Base-by-base conservation (phyloP, 2,329 filamentous ascomycete species). In the Keithomyces neogunnii region DNA sequence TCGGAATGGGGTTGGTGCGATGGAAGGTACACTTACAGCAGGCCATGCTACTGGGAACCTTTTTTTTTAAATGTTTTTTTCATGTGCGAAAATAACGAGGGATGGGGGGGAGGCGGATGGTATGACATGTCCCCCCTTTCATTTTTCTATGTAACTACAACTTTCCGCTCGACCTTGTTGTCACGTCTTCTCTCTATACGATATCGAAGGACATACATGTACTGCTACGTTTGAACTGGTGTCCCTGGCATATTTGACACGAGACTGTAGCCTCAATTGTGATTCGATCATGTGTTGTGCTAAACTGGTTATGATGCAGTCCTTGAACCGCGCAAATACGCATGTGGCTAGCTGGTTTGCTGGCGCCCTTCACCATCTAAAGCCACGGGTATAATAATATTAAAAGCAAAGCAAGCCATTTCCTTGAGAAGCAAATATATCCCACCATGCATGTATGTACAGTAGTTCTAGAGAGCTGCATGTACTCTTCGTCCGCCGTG, bases 101-200 rank as follows among this genome's bases (percentile, higher is more conserved):
- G 13, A 4, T 8, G 36, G 36, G 43, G 43, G 38, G 32, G 40
- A 45, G 35, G 38, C 51, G 36, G 50, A 38, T 45, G 49, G 43
- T 51, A 48, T 48, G 45, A 54, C 50, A 51, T 43, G 32, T 30
- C 48, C n/a, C 40, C 40, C 13, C 40, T 35, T 19, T 19, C 19
- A 19, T 19, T 36, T 35, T 45, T 29, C 45, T 36, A 32, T 38
- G 48, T 32, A 32, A 32, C 43, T 45, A 49, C 48, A 36, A 36
- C 39, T 11, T 45, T 49, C 6, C 33, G 10, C 33, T 42, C 13
- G 48, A 43, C 53, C 55, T 53, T 49, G 45, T 48, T 44, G 44
- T 32, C 48, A 53, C 31, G 45, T 53, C 48, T 51, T 50, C 44
- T 40, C 51, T 48, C 48, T 30, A 31, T 35, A 45, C 5, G 31